phyloP scores from a whole-genome alignment of 1,284 basidiomycete genomes.

The Coniophora puteana region DNA sequence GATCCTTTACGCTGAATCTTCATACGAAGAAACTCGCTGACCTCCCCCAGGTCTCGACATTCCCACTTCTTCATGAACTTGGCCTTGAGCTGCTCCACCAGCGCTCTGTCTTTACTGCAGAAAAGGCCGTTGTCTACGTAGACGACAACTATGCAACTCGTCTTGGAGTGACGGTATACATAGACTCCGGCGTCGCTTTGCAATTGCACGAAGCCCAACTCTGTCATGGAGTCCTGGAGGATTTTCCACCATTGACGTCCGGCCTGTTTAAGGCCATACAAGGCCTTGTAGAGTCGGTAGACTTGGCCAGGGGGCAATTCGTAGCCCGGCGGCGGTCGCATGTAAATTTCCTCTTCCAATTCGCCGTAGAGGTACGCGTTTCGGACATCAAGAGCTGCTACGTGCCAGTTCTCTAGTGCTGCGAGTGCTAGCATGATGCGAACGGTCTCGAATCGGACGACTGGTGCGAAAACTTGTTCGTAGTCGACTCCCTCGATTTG shows the following conservation, averaged over 20 bases:
- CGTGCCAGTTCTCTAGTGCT: constrained; percentile 10
- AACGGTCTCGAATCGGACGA: constrained; percentile 17
- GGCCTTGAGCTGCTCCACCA: neutral
- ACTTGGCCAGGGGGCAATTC: constrained; percentile 6
- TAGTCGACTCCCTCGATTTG: constrained; percentile 12
- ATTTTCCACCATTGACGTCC: constrained; percentile 8
- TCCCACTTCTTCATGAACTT: constrained; percentile 1
- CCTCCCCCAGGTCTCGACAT: constrained; percentile 4
- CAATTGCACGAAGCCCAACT: constrained; percentile 1
- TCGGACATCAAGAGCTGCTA: constrained; percentile 17
- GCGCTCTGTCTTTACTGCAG: neutral
- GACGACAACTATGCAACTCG: neutral
- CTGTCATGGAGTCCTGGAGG: neutral
- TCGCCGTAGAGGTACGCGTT: constrained; percentile 5
- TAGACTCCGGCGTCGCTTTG: neutral
- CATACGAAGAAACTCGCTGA: constrained; percentile 4
- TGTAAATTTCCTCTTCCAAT: neutral
- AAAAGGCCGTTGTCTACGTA: neutral
- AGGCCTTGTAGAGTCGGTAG: neutral
- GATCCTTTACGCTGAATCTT: constrained; percentile 3
- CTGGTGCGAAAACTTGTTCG: constrained; percentile 27
- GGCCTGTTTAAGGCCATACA: constrained; percentile 12
- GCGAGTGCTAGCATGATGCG: constrained; percentile 21
- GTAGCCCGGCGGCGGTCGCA: constrained; percentile 7
- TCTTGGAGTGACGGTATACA: neutral